Conservation (phyloP, 2,329 filamentous ascomycete genomes). For the Colletotrichum nymphaeae region DNA sequence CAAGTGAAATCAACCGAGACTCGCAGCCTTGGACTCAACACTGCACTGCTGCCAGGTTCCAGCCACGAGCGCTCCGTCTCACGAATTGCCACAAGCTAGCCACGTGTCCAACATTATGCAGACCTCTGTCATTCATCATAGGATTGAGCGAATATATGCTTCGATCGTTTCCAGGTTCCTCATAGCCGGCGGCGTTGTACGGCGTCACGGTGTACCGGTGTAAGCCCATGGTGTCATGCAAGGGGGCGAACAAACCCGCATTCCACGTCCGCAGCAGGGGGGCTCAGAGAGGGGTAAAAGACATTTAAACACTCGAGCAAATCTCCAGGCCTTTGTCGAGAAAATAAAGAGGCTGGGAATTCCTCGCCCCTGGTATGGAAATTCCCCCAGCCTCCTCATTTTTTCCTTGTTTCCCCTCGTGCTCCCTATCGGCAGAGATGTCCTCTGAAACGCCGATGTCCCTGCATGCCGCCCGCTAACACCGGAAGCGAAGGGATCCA, state of each 20-base stretch:
- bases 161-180: background rate
- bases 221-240: background rate
- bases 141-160: background rate
- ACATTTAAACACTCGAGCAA: background rate
- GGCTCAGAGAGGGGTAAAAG: background rate
- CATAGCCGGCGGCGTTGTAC: background rate
- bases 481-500: slow-evolving; percentile 7
- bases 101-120: slow-evolving; percentile 19
- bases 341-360: slow-evolving; percentile 9
- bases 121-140: background rate
- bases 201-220: background rate
- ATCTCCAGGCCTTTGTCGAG: background rate
- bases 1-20: background rate
- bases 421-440: slow-evolving; percentile 22
- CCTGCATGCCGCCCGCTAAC: slow-evolving; percentile 20
- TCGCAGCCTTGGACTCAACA: background rate
- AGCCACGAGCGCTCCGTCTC: background rate
- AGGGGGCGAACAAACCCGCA: background rate
- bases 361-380: background rate
- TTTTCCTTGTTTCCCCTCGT: slow-evolving; percentile 3
- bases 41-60: background rate
- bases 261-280: background rate
- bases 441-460: slow-evolving; percentile 30
- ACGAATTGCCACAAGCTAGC: slow-evolving; percentile 11
- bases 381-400: slow-evolving; percentile 23